Evolutionary conservation across 257 asterid species (phyloP).

Genomic region (Solanum rostratum): DNA sequence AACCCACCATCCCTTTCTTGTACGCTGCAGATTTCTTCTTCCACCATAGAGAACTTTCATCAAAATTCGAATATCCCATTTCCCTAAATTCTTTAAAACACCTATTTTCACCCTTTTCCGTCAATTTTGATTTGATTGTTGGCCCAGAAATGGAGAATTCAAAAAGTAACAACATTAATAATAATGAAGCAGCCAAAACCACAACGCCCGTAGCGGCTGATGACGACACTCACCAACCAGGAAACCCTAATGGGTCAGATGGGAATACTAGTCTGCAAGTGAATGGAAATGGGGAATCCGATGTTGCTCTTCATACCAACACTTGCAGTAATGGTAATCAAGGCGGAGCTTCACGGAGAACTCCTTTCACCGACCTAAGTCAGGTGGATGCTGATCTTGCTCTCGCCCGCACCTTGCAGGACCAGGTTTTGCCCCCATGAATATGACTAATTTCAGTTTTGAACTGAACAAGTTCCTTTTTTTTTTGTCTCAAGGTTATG

Average conservation of each 20-base stretch:
- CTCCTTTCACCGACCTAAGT: constrained; percentile 80
- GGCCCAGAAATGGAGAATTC: constrained; percentile 13
- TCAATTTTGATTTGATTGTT: not conserved
- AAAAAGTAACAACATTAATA: not conserved
- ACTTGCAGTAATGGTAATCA: not conserved
- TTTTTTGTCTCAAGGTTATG: no score
- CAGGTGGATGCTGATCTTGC: constrained; percentile 93
- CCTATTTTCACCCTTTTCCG: not conserved
- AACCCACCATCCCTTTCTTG: constrained; percentile 7
- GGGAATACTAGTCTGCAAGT: not conserved
- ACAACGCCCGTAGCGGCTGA: not conserved
- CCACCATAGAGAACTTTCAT: not conserved
- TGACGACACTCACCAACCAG: not conserved
- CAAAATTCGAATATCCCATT: not conserved
- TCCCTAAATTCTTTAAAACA: not conserved
- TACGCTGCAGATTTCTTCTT: constrained; percentile 1
- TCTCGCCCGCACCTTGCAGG: constrained; percentile 92
- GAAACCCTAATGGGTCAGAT: not conserved
- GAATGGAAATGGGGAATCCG: constrained; percentile 18
- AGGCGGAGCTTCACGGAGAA: constrained; percentile 19
- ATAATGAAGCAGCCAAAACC: not conserved
- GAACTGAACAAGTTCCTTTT: not conserved
- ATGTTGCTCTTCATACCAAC: not conserved
- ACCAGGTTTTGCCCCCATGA: constrained; percentile 39
- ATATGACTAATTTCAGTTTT: not conserved